Evolutionary conservation across 2,329 filamentous ascomycete genomes (phyloP), one percentile per base, ranked within the genome.

Genomic region (Thielaviopsis musarum): DNA sequence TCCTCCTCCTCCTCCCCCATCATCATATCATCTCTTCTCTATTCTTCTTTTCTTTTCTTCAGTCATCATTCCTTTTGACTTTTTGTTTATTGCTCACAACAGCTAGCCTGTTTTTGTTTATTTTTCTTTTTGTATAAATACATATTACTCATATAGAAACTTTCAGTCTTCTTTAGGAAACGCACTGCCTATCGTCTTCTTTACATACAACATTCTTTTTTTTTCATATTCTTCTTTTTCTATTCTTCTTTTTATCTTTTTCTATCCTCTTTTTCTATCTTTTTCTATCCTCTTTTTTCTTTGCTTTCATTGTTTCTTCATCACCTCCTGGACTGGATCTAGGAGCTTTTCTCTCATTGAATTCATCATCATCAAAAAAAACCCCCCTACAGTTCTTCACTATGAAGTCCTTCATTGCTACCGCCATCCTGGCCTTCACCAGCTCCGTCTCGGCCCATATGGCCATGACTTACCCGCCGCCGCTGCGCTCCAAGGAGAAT

Each of bases 401-500:
- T 53, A 78, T 78, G 75, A 71, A 73, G 68, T 68, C 68, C 55
- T 64, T 68, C 26, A 62, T 72, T 62, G 63, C 75, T 63, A 69
- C 71, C 63, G 66, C 71, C 64, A 65, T 74, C 65, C 63, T 77
- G 64, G 71, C 74, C 65, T 64, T 74, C 59, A 67, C 69, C 57
- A 70, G 73, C 63, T 68, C 75, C 56, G 73, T 72, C 63, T 69
- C 73, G 58, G 79, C 75, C 61, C 78, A 82, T 69, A 81, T 82
- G 75, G 73, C 79, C 67, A 77, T 81, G 74, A 71, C 66, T 52
- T 70, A 69, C 63, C 80, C 80, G 10, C 64, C 76, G 15, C 79
- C 80, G 6, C 71, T 82, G 65, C 71, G 71, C 59, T 79, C 76
- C 66, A 78, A 77, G 70, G 69, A 68, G 69, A 80, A 81, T 71